phyloP scores from a whole-genome alignment of 352 stramenopile genomes.

The Saprolegnia diclina region DNA sequence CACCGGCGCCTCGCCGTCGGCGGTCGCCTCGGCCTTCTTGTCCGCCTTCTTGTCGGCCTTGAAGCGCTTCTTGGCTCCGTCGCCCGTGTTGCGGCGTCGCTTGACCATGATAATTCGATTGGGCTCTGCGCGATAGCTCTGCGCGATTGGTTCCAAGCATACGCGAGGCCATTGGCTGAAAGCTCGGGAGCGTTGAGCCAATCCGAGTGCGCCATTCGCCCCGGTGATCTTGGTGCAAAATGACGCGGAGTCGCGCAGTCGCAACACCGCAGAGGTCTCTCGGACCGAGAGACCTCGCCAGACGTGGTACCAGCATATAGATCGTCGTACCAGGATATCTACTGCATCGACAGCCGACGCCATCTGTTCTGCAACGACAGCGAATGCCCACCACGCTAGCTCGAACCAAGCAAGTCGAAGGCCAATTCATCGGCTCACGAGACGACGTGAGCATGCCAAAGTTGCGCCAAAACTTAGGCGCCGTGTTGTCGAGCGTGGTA shows the following conservation, averaged over 20 bases:
- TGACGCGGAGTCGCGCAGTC: background rate
- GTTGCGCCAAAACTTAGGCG: too few species aligned
- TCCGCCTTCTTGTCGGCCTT: constrained; percentile 10
- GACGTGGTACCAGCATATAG: too few species aligned
- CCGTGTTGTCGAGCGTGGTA: too few species aligned
- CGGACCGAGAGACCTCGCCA: too few species aligned
- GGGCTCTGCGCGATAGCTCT: background rate
- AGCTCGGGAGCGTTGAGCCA: background rate
- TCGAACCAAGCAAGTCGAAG: too few species aligned
- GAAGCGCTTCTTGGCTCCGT: constrained; percentile 17
- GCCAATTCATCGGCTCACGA: too few species aligned
- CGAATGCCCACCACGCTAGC: too few species aligned
- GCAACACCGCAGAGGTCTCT: too few species aligned
- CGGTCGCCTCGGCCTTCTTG: background rate
- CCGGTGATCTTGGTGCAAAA: background rate
- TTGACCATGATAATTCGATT: background rate
- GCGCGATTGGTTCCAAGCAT: background rate
- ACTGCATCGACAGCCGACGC: too few species aligned
- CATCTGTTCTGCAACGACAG: too few species aligned
- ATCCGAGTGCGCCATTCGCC: background rate
- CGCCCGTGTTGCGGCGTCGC: constrained; percentile 19
- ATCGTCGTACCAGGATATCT: too few species aligned
- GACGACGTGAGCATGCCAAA: too few species aligned
- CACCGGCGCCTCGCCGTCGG: constrained; percentile 5
- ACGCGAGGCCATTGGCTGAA: background rate